Evolutionary conservation across 306 rosid genomes (phyloP), one percentile per base, ranked within the genome.

Genomic region (Prunus fruticosa): DNA sequence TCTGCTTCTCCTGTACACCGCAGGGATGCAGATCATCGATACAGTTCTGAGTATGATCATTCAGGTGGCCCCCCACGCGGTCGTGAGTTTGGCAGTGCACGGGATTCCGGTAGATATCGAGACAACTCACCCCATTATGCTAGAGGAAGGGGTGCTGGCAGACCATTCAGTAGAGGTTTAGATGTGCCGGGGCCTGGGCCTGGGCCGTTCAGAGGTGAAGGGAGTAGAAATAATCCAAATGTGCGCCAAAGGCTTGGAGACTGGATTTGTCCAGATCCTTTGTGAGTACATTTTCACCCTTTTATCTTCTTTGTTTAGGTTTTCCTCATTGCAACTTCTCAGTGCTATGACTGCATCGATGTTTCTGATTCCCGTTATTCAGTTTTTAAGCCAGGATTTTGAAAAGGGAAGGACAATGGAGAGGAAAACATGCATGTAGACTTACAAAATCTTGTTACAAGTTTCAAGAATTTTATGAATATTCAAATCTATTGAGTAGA

Each of bases 231-330:
- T 77, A 90, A 95, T 82, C 95, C 97, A 46, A 95, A 90, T 80
- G 96, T 95, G 73, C 96, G 91, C 41, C 98, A 96, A 69, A 86
- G 98, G 83, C 92, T 89, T 18, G 98, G 97, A 71, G 98, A 95
- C 75, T 95, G 98, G 98, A 23, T 85, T 76, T 95, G 98, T 79
- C 66, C 92, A 6, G 97, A 94, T 84, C 87, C 91, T 50, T 2
- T 71, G 98, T 95, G 82, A 88, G 97, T 80, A 30, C 82, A 7
- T 67, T 63, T 6, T 28, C 27, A 15, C 57, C 14, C 12, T 38
- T 66, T 30, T 61, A 22, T 38, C 53, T 22, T 11, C 22, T 22
- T 16, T 11, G 1, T 7, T 32, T 30, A 2, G 56, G 45, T 72
- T 72, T 58, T 73, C 52, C 69, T 61, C 8, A 0, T 64, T 64